phyloP scores from a whole-genome alignment of 352 stramenopile species.

The Phytophthora macrochlamydospora region DNA sequence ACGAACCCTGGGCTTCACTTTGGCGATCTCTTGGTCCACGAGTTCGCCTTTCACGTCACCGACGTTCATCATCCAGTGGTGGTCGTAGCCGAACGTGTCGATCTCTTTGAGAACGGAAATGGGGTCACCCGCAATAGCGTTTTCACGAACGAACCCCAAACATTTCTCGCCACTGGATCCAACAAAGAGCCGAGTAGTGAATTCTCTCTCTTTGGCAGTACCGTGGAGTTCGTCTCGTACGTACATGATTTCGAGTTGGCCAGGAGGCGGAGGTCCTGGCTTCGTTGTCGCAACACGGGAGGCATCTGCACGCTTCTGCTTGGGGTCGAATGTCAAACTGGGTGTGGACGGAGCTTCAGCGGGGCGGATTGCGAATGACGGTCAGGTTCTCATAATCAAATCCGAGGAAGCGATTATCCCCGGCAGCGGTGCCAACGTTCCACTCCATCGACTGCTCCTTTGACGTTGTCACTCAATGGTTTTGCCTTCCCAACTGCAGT shows the following conservation, averaged over 20 bases:
- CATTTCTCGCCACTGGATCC: conserved; percentile 20
- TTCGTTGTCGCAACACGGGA: conserved; percentile 27
- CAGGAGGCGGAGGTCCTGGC: conserved; percentile 16
- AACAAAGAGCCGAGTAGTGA: too few relatives aligned
- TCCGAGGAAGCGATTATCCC: not conserved
- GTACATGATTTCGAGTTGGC: conserved; percentile 26
- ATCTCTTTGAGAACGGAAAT: conserved; percentile 45
- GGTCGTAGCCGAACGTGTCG: conserved; percentile 39
- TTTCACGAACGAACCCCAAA: conserved; percentile 35
- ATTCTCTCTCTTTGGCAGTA: too few relatives aligned
- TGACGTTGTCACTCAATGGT: too few relatives aligned
- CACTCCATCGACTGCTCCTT: too few relatives aligned
- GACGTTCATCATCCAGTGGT: conserved; percentile 55
- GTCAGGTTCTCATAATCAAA: not conserved
- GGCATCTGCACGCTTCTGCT: conserved; percentile 13
- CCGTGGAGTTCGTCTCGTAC: too few relatives aligned
- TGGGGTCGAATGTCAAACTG: not conserved
- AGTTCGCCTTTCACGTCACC: conserved; percentile 48
- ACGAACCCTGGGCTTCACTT: conserved; percentile 34
- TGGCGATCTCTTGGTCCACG: conserved; percentile 40
- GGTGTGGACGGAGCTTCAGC: not conserved
- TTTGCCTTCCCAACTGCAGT: too few relatives aligned
- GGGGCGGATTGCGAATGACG: not conserved
- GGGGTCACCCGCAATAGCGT: conserved; percentile 32
- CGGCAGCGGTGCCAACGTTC: not conserved